Conservation (phyloP, 176 grass and related monocot species). For the Aegilops umbellulata region DNA sequence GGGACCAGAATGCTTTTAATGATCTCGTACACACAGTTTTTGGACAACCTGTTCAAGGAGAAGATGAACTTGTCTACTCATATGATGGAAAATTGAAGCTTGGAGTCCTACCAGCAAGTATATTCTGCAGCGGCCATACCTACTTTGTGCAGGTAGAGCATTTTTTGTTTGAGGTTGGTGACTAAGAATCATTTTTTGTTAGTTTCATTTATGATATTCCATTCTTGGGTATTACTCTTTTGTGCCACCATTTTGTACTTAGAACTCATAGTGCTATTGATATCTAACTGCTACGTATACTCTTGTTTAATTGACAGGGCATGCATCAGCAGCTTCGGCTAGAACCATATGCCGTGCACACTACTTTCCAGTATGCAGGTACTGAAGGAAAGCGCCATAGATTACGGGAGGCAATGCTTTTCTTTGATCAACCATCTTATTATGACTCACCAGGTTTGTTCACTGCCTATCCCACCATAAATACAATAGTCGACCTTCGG, state of each 20-base stretch:
- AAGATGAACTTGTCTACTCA: conserved; percentile 75
- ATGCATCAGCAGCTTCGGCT: conserved; percentile 78
- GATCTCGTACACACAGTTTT: conserved; percentile 67
- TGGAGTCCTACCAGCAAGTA: conserved; percentile 91
- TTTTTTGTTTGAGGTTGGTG: conserved; percentile 26
- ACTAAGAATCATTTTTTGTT: neutral
- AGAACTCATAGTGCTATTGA: neutral
- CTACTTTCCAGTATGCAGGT: conserved; percentile 97
- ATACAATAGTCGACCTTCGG: neutral
- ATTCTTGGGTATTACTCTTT: neutral
- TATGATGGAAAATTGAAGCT: conserved; percentile 92
- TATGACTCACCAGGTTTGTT: conserved; percentile 79
- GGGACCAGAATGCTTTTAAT: conserved; percentile 98
- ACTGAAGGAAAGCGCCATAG: conserved; percentile 97
- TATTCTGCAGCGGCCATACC: conserved; percentile 98
- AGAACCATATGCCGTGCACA: conserved; percentile 96
- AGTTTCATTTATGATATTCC: neutral
- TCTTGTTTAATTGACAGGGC: conserved; percentile 53
- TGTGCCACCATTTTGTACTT: neutral
- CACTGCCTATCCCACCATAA: conserved; percentile 17
- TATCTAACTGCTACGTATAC: neutral
- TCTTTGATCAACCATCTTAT: conserved; percentile 79
- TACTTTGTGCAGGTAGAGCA: conserved; percentile 90
- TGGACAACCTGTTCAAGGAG: conserved; percentile 62
- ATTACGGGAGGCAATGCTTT: conserved; percentile 88